A percentile compares a stretch with the other conserved stretches of the same genome.
Evolutionary conservation across 768 basidiomycete species (phyloP).

Genomic region (Butyriboletus loyo): DNA sequence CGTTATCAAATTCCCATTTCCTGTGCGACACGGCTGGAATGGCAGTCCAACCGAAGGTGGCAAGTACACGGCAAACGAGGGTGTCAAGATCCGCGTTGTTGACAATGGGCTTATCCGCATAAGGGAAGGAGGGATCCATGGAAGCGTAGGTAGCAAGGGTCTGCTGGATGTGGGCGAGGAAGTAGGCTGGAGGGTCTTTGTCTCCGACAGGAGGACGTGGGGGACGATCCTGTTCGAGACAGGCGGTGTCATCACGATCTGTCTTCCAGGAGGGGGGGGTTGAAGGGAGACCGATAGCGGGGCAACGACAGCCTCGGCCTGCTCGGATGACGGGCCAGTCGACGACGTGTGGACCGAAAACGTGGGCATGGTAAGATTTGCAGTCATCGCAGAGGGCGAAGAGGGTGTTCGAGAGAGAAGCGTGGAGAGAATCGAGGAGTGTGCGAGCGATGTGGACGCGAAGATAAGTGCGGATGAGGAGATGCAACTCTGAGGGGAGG

Average conservation of each 20-base stretch:
- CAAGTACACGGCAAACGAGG: constrained; percentile 39
- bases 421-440: constrained; percentile 41
- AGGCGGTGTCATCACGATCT: constrained; percentile 5
- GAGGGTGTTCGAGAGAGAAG: constrained; percentile 35
- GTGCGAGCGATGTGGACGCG: constrained; percentile 40
- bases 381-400: constrained; percentile 46
- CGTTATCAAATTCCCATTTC: constrained; percentile 29
- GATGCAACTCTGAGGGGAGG: constrained; percentile 52
- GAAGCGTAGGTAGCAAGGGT: constrained; percentile 50
- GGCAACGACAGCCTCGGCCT: constrained; percentile 47
- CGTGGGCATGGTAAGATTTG: constrained; percentile 49
- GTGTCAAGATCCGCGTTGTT: constrained; percentile 40
- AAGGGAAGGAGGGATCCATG: constrained; percentile 31
- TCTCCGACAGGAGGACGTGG: constrained; percentile 33
- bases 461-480: constrained; percentile 48
- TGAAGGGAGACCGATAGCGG: constrained; percentile 21
- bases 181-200: constrained; percentile 31
- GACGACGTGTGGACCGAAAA: constrained; percentile 51
- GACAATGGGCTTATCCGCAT: constrained; percentile 20
- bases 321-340: constrained; percentile 51
- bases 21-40: constrained; percentile 11
- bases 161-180: constrained; percentile 36
- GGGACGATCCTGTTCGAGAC: constrained; percentile 18
- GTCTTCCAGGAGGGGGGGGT: constrained; percentile 5
- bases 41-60: constrained; percentile 40